These are phyloP conservation scores for Eucalyptus sp. DNA, from an alignment of 345 rosid species.

Conservation along the genomic window DNA sequence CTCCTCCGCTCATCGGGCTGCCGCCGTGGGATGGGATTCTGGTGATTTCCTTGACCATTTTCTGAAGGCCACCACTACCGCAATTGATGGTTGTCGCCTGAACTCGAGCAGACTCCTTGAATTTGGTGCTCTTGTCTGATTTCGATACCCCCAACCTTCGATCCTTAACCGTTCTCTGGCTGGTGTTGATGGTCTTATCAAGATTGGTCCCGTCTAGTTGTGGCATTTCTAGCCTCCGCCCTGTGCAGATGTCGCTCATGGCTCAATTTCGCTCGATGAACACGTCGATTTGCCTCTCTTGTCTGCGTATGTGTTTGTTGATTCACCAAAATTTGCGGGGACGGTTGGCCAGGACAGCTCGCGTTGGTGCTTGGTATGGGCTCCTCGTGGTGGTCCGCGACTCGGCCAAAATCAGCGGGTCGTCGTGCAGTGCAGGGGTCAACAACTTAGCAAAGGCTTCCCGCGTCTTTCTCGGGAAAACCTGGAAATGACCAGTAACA, in stretches of 20 bases:
- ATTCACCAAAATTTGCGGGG: too few species aligned
- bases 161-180: neutral
- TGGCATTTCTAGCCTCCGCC: neutral
- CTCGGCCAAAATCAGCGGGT: too few species aligned
- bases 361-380: too few species aligned
- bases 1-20: constrained; percentile 29
- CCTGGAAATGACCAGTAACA: too few species aligned
- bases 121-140: neutral
- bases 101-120: neutral
- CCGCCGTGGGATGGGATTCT: constrained; percentile 4
- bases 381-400: too few species aligned
- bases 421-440: too few species aligned
- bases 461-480: too few species aligned
- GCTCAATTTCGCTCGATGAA: neutral
- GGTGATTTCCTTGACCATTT: too few species aligned
- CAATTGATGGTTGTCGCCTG: neutral
- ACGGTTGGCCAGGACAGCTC: too few species aligned
- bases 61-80: neutral
- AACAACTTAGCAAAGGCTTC: too few species aligned
- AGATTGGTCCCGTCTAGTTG: neutral
- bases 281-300: too few species aligned
- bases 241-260: neutral
- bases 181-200: neutral
- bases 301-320: too few species aligned
- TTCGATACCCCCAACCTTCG: neutral